A percentile compares a stretch with the other conserved stretches of the same genome.
phyloP scores from a whole-genome alignment of 345 rosid species.

The Bretschneidera sinensis region DNA sequence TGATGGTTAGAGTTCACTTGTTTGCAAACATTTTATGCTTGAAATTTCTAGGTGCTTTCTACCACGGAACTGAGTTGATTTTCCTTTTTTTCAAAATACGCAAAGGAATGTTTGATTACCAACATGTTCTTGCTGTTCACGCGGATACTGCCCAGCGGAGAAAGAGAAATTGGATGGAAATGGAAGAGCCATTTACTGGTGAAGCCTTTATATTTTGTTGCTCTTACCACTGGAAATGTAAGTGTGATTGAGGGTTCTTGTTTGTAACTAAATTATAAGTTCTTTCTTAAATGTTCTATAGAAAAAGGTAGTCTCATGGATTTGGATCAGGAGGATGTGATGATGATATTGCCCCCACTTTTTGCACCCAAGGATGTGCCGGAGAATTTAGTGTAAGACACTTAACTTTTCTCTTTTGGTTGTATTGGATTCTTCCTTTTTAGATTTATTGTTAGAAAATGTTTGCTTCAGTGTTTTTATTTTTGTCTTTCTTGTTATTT shows the following conservation, averaged over 20 bases:
- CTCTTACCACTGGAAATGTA: not conserved
- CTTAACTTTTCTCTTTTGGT: slow-evolving; percentile 1
- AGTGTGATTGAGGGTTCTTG: not conserved
- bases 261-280: not conserved
- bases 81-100: slow-evolving; percentile 8
- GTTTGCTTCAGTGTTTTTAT: not conserved
- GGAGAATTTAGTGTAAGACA: slow-evolving; percentile 66
- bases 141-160: slow-evolving; percentile 59
- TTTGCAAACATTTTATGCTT: not conserved
- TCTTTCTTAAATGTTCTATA: slow-evolving; percentile 17
- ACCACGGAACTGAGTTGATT: not conserved
- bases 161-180: slow-evolving; percentile 65
- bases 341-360: slow-evolving; percentile 77
- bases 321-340: slow-evolving; percentile 70
- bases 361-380: slow-evolving; percentile 84
- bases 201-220: slow-evolving; percentile 11
- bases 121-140: slow-evolving; percentile 87
- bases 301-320: slow-evolving; percentile 58
- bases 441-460: not conserved
- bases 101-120: slow-evolving; percentile 91
- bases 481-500: slow-evolving; percentile 6
- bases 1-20: slow-evolving; percentile 42
- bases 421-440: too few species aligned
- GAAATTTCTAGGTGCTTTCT: too few species aligned
- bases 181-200: slow-evolving; percentile 49